These are phyloP conservation scores for Bauhinia variegata DNA, from an alignment of 306 rosid genomes.

Conservation along the genomic window DNA sequence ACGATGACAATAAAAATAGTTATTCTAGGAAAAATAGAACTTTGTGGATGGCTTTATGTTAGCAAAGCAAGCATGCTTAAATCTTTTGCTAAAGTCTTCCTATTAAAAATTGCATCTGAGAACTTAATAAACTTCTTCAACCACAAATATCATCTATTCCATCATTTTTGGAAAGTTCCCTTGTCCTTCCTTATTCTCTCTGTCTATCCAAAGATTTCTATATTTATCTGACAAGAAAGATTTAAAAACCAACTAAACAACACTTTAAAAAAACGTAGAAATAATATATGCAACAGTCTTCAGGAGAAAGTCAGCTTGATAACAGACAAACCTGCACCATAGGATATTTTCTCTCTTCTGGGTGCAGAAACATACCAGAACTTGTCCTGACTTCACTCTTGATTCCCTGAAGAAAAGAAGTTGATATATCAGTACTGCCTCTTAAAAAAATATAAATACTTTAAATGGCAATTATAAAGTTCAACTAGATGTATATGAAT, in stretches of 20 bases:
- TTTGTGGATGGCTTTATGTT: background rate
- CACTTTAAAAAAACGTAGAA: background rate
- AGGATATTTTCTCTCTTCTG: constrained; percentile 71
- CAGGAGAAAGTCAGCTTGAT: constrained; percentile 2
- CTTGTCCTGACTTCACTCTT: constrained; percentile 91
- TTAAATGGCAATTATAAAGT: background rate
- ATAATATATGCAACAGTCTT: constrained; percentile 7
- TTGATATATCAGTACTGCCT: constrained; percentile 25
- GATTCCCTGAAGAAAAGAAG: constrained; percentile 66
- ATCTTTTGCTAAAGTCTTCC: background rate
- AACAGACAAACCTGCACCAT: constrained; percentile 68
- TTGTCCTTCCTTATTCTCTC: background rate
- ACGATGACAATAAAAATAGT: no score
- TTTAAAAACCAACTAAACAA: constrained; percentile 5
- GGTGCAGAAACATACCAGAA: constrained; percentile 88
- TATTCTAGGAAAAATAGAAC: no score
- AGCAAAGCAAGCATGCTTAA: background rate
- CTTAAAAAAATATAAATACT: constrained; percentile 31
- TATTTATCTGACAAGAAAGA: background rate
- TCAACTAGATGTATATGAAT: constrained; percentile 21
- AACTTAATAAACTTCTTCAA: background rate
- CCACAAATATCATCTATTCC: background rate
- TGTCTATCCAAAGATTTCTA: background rate
- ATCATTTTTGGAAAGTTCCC: background rate
- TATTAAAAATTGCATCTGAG: background rate